Evolutionary conservation across 2,329 filamentous ascomycete genomes (phyloP).

Genomic region (Tolypocladium paradoxum): DNA sequence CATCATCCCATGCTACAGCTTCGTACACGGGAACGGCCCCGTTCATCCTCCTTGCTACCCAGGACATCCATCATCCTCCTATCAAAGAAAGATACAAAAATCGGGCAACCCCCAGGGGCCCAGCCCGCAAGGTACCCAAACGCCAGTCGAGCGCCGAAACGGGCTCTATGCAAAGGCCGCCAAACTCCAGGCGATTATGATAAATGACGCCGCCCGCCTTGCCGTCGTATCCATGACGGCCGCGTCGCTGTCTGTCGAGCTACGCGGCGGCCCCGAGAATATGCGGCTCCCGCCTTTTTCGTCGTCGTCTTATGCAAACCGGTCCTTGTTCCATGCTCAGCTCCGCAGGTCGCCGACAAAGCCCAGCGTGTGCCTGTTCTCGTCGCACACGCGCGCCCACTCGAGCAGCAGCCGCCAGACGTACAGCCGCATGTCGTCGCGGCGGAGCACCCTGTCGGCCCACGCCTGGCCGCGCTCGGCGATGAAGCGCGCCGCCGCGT

Average conservation of each 20-base stretch:
- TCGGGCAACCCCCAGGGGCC: too few species aligned
- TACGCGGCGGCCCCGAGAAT: neutral
- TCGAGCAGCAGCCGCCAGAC: constrained; percentile 50
- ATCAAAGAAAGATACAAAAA: neutral
- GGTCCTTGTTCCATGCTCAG: too few species aligned
- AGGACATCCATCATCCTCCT: neutral
- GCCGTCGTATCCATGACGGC: neutral
- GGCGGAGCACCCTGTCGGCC: constrained; percentile 49
- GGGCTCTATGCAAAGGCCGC: neutral
- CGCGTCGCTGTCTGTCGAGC: neutral
- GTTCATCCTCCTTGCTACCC: too few species aligned
- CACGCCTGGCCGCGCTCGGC: constrained; percentile 49
- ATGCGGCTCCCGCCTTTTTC: neutral
- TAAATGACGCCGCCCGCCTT: neutral
- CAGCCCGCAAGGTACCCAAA: neutral
- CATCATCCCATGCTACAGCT: neutral
- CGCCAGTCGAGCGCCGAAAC: neutral
- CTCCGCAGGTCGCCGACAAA: constrained; percentile 30
- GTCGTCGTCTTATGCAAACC: neutral
- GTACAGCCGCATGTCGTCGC: constrained; percentile 58
- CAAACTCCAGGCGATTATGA: neutral
- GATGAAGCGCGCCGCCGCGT: constrained; percentile 47
- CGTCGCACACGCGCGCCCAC: constrained; percentile 40
- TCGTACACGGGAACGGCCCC: neutral
- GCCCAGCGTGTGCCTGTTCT: constrained; percentile 29